Percentiles rank a stretch among this genome's conserved stretches.
Conservation (phyloP, 169 alveolate genomes). For the Plasmodium sp. region DNA sequence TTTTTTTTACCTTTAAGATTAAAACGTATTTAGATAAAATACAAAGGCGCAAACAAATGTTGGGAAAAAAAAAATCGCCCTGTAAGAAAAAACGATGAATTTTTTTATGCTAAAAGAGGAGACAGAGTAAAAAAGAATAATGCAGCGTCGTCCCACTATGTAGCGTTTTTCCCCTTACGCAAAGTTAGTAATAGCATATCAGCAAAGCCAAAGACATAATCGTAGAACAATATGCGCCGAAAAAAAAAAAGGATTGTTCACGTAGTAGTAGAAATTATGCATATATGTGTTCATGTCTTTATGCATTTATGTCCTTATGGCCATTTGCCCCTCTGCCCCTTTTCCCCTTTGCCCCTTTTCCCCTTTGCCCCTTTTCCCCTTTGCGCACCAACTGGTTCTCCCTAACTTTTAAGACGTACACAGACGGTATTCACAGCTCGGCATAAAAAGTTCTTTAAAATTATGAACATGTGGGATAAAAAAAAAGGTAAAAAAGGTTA, state of each 20-base stretch:
- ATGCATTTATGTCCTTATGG: not conserved
- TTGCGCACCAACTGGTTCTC: not conserved
- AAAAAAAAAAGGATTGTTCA: not conserved
- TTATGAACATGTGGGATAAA: not conserved
- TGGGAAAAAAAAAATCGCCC: not conserved
- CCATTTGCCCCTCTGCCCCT: not conserved
- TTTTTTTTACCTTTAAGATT: not conserved
- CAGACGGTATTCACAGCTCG: not conserved
- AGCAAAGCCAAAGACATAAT: not conserved
- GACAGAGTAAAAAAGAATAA: conserved; percentile 9
- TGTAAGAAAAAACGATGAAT: not conserved
- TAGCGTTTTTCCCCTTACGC: not conserved
- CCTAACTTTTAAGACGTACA: not conserved
- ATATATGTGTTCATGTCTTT: not conserved
- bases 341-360: not conserved
- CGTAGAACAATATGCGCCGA: not conserved
- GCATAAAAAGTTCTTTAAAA: not conserved
- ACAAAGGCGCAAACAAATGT: not conserved
- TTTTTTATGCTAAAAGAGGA: not conserved
- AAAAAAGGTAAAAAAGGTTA: not conserved
- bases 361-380: not conserved
- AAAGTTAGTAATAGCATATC: not conserved
- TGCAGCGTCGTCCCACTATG: not conserved
- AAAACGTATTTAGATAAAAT: not conserved
- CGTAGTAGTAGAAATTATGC: not conserved